phyloP scores from a whole-genome alignment of 441 rosid genomes.

The Aleurites moluccanus region DNA sequence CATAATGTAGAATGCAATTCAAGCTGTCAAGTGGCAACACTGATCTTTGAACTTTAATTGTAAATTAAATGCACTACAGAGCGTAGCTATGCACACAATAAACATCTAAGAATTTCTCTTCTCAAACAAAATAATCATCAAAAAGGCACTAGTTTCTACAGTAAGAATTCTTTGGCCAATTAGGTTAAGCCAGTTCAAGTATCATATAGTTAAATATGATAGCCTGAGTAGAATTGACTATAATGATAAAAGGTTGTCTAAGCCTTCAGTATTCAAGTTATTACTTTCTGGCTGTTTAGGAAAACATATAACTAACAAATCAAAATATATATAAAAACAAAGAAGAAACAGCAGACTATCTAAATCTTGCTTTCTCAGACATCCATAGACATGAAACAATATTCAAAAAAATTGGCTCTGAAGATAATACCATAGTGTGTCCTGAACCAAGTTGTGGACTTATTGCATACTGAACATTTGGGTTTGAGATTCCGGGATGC shows the following conservation, averaged over 20 bases:
- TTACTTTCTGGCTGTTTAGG: neutral
- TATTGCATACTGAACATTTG: conserved; percentile 44
- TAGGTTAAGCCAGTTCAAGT: neutral
- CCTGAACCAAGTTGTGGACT: conserved; percentile 51
- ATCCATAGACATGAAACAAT: neutral
- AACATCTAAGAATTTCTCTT: neutral
- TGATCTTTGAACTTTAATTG: neutral
- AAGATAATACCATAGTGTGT: conserved; percentile 47
- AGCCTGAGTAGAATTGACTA: neutral
- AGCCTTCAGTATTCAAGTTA: neutral
- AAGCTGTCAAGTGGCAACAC: neutral
- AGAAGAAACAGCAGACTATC: neutral
- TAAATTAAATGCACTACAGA: neutral
- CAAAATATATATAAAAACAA: neutral
- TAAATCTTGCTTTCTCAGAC: neutral
- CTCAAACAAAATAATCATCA: neutral
- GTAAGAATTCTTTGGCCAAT: neutral
- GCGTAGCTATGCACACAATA: neutral
- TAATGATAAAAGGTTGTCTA: neutral
- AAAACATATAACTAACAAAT: neutral
- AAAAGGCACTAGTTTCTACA: neutral
- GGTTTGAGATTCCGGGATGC: conserved; percentile 42
- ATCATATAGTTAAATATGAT: neutral
- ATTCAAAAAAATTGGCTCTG: conserved; percentile 3
- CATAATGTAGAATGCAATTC: neutral